These are phyloP conservation scores for Barbarea vulgaris DNA, from an alignment of 345 rosid species.

Conservation along the genomic window DNA sequence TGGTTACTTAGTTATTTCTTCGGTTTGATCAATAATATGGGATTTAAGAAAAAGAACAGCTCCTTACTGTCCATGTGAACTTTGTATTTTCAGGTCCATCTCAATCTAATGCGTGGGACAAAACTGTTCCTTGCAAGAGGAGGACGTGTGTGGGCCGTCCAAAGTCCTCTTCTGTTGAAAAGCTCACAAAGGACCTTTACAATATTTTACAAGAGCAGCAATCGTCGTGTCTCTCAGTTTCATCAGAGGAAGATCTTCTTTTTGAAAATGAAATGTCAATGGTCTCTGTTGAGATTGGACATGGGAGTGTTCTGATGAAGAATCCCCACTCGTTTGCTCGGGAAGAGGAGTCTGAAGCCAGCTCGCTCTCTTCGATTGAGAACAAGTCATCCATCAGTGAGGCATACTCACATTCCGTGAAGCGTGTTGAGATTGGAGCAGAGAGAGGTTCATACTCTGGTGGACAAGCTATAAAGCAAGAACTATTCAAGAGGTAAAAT, in stretches of 20 bases:
- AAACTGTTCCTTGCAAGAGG: constrained; percentile 84
- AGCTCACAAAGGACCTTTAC: constrained; percentile 84
- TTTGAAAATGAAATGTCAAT: constrained; percentile 84
- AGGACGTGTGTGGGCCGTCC: constrained; percentile 85
- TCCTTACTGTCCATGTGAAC: constrained; percentile 26
- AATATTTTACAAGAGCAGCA: constrained; percentile 94
- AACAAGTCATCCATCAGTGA: constrained; percentile 60
- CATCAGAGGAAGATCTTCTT: constrained; percentile 93
- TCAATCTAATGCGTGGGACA: constrained; percentile 88
- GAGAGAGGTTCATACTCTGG: constrained; percentile 46
- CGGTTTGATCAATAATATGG: background rate
- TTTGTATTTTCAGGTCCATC: constrained; percentile 62
- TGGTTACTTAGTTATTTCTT: constrained; percentile 5
- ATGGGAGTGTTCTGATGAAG: constrained; percentile 87
- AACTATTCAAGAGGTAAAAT: constrained; percentile 65
- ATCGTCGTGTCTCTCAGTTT: constrained; percentile 82
- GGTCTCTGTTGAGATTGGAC: constrained; percentile 98
- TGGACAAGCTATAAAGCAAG: constrained; percentile 58
- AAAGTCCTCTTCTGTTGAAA: constrained; percentile 86
- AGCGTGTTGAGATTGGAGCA: constrained; percentile 44
- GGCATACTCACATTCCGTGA: constrained; percentile 59
- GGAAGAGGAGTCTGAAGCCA: constrained; percentile 98
- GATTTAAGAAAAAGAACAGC: background rate
- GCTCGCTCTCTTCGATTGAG: constrained; percentile 85
- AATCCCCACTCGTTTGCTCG: constrained; percentile 80